Percentiles rank a stretch among this genome's conserved stretches.
These are phyloP conservation scores for Trebouxia sp. DNA, from an alignment of 139 green algal genomes.

Conservation along the genomic window DNA sequence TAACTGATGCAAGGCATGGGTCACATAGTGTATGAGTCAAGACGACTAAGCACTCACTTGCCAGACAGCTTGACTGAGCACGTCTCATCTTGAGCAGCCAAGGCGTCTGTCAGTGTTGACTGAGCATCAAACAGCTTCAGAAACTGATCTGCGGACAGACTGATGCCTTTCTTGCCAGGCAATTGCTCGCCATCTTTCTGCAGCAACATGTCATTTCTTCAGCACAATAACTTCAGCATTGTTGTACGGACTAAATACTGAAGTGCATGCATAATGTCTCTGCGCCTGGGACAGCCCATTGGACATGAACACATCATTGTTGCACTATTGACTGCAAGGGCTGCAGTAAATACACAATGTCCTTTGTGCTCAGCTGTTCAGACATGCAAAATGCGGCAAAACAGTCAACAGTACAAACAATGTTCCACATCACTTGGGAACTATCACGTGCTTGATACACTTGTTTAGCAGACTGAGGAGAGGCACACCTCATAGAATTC, in stretches of 20 bases:
- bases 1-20: too few species aligned
- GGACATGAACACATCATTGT: too few species aligned
- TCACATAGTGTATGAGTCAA: too few species aligned
- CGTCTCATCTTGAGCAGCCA: conserved; percentile 4
- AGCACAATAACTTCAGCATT: too few species aligned
- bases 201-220: neutral
- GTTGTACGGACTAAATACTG: neutral
- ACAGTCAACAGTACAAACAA: too few species aligned
- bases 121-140: neutral
- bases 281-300: too few species aligned
- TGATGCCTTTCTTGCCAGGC: conserved; percentile 67
- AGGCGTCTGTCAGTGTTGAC: conserved; percentile 1
- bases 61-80: conserved; percentile 28
- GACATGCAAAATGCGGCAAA: too few species aligned
- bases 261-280: too few species aligned
- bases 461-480: neutral
- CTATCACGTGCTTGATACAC: neutral
- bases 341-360: too few species aligned
- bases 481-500: conserved; percentile 38
- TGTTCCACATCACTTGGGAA: neutral
- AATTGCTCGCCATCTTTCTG: conserved; percentile 51
- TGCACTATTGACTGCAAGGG: too few species aligned
- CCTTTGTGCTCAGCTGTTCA: too few species aligned
- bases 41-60: conserved; percentile 19
- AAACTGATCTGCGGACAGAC: conserved; percentile 55